Evolutionary conservation across 139 green algal genomes (phyloP), one percentile per base, ranked within the genome.

Genomic region (Asterochloris erici): DNA sequence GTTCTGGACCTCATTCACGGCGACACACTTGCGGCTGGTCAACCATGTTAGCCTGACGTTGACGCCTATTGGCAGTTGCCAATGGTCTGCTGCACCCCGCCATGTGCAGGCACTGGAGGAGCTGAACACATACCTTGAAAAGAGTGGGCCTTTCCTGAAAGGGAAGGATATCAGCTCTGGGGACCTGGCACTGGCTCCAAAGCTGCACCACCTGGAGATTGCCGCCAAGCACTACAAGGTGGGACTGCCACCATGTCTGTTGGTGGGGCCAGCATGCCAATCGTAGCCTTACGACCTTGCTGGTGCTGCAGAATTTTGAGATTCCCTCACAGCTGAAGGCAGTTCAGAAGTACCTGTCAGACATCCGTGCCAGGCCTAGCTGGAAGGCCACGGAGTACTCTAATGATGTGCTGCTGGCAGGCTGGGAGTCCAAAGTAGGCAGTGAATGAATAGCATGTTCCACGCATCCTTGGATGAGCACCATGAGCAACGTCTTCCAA

Each of bases 181-280:
- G 0, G 95, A 98, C 86, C 64, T 88, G 11, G 69, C 85, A 1
- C 77, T 98, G 47, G 88, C 84, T 15, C 95, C 95, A 71, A 94
- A 95, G 86, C 86, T 98, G 70, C 95, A 98, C 85, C 95, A 98
- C 83, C 76, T 87, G 9, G 38, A 84, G 4, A 78, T 86, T 16
- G 87, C 87, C 0, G 63, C 87, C 10, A 86, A 84, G 70, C 68
- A 83, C 47, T 82, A 89, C 77, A 90, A 87, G 84, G 83, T 87
- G 62, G 15, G 60, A 21, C 29, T 17, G 10, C 23, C 10, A 15
- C 60, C 24, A 10, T 69, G 60, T 11, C 60, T 68, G 54, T 69
- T 79, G 60, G 29, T 63, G 24, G 29, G 61, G 12, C 28, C 19
- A 38, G 38, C 15, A 17, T 17, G 17, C 47, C 12, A 23, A 29